These are phyloP conservation scores for Purpureocillium lavendulum DNA, from an alignment of 2,329 filamentous ascomycete genomes.

Conservation along the genomic window DNA sequence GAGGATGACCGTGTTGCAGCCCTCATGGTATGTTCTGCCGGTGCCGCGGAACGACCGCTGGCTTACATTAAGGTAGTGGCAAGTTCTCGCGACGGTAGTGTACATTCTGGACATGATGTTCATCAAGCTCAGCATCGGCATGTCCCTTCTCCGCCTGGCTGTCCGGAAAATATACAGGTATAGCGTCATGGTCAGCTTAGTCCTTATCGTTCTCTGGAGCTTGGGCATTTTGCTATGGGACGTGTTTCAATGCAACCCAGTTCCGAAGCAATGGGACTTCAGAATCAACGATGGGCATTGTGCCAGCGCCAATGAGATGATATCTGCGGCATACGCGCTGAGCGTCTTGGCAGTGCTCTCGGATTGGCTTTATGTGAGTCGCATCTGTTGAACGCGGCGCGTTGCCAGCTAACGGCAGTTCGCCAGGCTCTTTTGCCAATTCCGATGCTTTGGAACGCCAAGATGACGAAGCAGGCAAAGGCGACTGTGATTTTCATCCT, in stretches of 20 bases:
- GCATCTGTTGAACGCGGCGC: no score
- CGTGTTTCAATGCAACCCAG: constrained; percentile 40
- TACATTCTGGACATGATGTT: constrained; percentile 48
- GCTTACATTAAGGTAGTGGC: constrained; percentile 26
- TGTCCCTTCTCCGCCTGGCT: constrained; percentile 42
- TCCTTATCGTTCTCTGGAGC: constrained; percentile 37
- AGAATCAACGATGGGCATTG: constrained; percentile 34
- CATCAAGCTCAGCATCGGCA: constrained; percentile 46
- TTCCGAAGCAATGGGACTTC: constrained; percentile 45
- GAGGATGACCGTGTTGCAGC: constrained; percentile 30
- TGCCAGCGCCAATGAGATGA: constrained; percentile 32
- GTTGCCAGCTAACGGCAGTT: background rate
- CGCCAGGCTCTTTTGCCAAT: constrained; percentile 39
- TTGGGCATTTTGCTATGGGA: constrained; percentile 43
- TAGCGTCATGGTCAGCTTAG: constrained; percentile 36
- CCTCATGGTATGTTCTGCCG: constrained; percentile 31
- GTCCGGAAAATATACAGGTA: constrained; percentile 37
- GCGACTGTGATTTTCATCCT: constrained; percentile 41
- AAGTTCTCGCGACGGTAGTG: constrained; percentile 40
- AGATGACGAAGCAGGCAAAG: constrained; percentile 44
- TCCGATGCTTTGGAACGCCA: constrained; percentile 47
- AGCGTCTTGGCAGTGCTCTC: constrained; percentile 43
- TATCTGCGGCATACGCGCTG: constrained; percentile 41
- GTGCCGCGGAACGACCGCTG: no score
- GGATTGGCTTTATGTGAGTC: constrained; percentile 42